These are phyloP conservation scores for Rhododendron mucronatum DNA, from an alignment of 148 eudicot genomes.

Conservation along the genomic window DNA sequence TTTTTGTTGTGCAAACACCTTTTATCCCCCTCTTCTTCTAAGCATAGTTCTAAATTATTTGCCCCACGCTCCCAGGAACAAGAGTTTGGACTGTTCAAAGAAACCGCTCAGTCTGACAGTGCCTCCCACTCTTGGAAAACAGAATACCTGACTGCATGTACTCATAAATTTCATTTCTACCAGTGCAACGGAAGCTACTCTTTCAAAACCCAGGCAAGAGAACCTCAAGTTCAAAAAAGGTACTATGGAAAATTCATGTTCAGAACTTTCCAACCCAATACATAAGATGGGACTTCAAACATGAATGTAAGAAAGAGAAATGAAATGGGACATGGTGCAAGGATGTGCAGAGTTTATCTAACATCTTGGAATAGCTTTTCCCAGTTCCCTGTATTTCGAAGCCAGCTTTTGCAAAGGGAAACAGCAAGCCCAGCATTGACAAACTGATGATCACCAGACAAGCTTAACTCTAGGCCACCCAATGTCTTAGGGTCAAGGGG, in stretches of 20 bases:
- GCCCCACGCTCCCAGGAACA: background rate
- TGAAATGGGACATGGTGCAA: constrained; percentile 3
- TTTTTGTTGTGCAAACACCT: background rate
- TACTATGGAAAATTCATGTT: background rate
- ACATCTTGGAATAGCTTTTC: constrained; percentile 44
- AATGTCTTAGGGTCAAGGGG: constrained; percentile 48
- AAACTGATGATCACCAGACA: constrained; percentile 84
- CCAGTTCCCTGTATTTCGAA: constrained; percentile 49
- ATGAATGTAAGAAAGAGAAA: background rate
- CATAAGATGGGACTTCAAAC: background rate
- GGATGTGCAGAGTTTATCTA: constrained; percentile 14
- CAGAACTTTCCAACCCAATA: background rate
- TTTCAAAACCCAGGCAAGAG: background rate
- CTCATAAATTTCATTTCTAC: background rate
- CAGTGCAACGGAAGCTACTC: background rate
- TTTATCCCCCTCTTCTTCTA: background rate
- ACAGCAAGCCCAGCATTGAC: constrained; percentile 81
- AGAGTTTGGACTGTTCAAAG: background rate
- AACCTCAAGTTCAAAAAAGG: background rate
- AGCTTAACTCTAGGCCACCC: constrained; percentile 38
- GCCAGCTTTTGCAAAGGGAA: constrained; percentile 79
- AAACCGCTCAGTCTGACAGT: background rate
- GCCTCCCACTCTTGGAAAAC: background rate
- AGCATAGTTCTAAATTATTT: background rate
- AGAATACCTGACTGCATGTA: background rate